Conservation (phyloP, 345 rosid species). For the Eutrema yunnanense region DNA sequence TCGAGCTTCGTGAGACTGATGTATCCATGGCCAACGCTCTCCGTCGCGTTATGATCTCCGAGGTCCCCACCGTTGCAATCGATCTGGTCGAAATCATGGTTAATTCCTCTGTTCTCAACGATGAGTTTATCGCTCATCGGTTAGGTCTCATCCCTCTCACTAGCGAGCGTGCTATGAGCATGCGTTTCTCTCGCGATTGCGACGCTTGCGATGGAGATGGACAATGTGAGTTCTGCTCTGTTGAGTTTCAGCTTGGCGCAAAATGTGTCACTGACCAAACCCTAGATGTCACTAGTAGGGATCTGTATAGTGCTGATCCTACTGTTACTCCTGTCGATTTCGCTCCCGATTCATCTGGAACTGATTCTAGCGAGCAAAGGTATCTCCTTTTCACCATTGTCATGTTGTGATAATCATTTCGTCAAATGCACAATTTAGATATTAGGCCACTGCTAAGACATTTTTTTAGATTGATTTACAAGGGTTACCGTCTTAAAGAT, state of each 20-base stretch:
- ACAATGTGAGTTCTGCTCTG: constrained; percentile 95
- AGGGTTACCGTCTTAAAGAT: background rate
- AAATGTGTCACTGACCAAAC: constrained; percentile 83
- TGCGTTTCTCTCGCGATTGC: constrained; percentile 95
- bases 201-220: constrained; percentile 97
- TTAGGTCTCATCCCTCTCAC: constrained; percentile 90
- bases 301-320: constrained; percentile 75
- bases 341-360: constrained; percentile 38
- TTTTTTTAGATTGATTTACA: background rate
- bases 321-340: constrained; percentile 83
- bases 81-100: constrained; percentile 93
- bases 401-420: background rate
- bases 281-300: constrained; percentile 84
- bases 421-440: background rate
- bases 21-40: constrained; percentile 91
- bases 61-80: constrained; percentile 94
- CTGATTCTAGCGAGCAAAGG: constrained; percentile 66
- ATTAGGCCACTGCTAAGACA: background rate
- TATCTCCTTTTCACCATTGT: constrained; percentile 3
- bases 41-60: constrained; percentile 95
- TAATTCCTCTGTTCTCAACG: constrained; percentile 85
- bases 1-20: constrained; percentile 97
- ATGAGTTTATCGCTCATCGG: constrained; percentile 95
- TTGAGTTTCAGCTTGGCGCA: constrained; percentile 76
- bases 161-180: constrained; percentile 82